phyloP scores from a whole-genome alignment of 352 stramenopile species.

The Phytophthora citricola region DNA sequence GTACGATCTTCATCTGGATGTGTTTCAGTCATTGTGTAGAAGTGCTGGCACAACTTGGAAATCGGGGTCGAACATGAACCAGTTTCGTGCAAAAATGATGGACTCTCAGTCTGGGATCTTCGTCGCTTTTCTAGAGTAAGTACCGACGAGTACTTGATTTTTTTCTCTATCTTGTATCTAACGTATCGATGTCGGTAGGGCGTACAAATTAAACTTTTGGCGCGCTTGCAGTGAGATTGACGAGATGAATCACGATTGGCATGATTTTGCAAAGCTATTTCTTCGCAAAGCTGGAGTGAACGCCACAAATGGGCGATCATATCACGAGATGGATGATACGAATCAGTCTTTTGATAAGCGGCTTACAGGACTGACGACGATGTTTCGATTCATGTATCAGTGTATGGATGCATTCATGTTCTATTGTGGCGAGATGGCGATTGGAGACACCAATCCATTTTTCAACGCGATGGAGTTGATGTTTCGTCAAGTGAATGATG shows the following conservation, averaged over 20 bases:
- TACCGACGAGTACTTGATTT: neutral
- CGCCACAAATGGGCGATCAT: constrained; percentile 25
- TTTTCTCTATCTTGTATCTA: neutral
- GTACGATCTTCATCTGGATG: constrained; percentile 69
- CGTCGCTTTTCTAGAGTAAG: constrained; percentile 70
- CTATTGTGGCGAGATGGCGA: constrained; percentile 80
- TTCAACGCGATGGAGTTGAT: constrained; percentile 73
- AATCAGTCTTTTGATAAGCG: constrained; percentile 40
- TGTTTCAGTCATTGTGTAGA: constrained; percentile 73
- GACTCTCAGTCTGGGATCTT: constrained; percentile 69
- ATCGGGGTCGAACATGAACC: constrained; percentile 26
- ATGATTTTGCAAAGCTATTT: constrained; percentile 61
- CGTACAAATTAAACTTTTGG: constrained; percentile 78
- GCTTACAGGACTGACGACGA: constrained; percentile 44
- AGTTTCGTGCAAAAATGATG: constrained; percentile 66
- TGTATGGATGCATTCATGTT: constrained; percentile 81
- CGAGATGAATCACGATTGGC: constrained; percentile 55
- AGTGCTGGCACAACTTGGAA: constrained; percentile 54
- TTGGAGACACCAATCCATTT: constrained; percentile 80
- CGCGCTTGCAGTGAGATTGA: constrained; percentile 62
- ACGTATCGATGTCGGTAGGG: constrained; percentile 34
- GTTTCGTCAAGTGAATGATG: constrained; percentile 73
- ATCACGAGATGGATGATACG: constrained; percentile 58
- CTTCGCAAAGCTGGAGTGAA: constrained; percentile 41
- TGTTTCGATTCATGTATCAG: constrained; percentile 87